Evolutionary conservation across 1,139 yeast species (phyloP), one percentile per base, ranked within the genome.

Genomic region (Lodderomyces jiufengensis): DNA sequence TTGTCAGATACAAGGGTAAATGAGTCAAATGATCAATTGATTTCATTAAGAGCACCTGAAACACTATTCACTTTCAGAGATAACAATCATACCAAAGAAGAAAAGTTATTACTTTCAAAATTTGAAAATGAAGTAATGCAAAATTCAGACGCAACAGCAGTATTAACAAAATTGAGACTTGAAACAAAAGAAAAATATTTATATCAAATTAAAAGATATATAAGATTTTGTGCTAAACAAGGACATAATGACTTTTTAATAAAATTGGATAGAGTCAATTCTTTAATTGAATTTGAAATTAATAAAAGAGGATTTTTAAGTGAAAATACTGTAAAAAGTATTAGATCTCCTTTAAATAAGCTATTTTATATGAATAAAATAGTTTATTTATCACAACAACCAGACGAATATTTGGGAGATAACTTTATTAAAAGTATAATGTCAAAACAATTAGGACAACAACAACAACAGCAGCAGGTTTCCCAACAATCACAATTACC

Each of bases 161-260:
- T 32, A 9, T 18, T 41, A 15, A 24, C 9, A 10, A 27, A 11
- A n/a, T 37, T 41, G 12, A 33, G 29, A 21, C n/a, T 10, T 8
- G 43, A 41, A 22, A 41, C 45, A 9, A 37, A 28, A 29, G 40
- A 40, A 11, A 43, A 37, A 22, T 35, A 41, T 25, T 23, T 43
- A 21, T 37, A 41, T n/a, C 44, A 39, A 18, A 43, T 43, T 2
- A 32, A 31, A 25, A n/a, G 40, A 14, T 43, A 41, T 20, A 31
- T 43, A 24, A 29, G 39, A 15, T 34, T 29, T 23, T 43, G 46
- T 36, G 45, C 44, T n/a, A 40, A 33, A 24, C 35, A 36, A 21
- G 45, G 46, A 3, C 22, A 39, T 22, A 34, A 35, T 27, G 36
- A 43, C 29, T 43, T 43, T 25, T 31, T 31, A 18, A 44, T 43